Percentiles rank a stretch among this genome's conserved stretches.
Evolutionary conservation across 352 stramenopile species (phyloP).

Genomic region (Poterioochromonas sp.): DNA sequence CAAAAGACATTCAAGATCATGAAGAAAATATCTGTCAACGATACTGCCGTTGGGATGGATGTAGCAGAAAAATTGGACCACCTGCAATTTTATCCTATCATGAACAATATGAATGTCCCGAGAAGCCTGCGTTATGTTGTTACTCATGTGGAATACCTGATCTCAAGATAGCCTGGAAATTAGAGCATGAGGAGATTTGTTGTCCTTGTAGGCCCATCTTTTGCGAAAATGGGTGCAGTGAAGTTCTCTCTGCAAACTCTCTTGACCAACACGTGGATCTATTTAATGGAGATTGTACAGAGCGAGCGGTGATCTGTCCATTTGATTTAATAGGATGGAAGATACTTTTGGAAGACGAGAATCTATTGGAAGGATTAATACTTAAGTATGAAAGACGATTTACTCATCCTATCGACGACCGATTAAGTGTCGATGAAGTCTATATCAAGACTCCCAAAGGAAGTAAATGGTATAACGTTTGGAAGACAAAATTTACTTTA

Average conservation of each 20-base stretch:
- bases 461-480: neutral
- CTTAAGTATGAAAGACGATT: conserved; percentile 10
- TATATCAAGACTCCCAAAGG: neutral
- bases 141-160: conserved; percentile 38
- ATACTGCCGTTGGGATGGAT: conserved; percentile 40
- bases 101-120: conserved; percentile 38
- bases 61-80: conserved; percentile 38
- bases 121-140: conserved; percentile 36
- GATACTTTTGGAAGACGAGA: neutral
- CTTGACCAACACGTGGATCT: neutral
- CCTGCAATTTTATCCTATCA: conserved; percentile 29
- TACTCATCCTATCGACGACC: too few relatives aligned
- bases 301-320: conserved; percentile 1
- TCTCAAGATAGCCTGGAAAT: conserved; percentile 28
- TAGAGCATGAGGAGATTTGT: conserved; percentile 37
- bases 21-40: conserved; percentile 35
- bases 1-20: conserved; percentile 36
- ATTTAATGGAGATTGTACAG: neutral
- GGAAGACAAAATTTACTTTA: neutral
- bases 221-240: conserved; percentile 34
- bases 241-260: conserved; percentile 17
- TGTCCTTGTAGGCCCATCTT: conserved; percentile 32
- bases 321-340: conserved; percentile 17
- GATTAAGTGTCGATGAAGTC: too few relatives aligned
- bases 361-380: neutral